Evolutionary conservation across 1,139 yeast genomes (phyloP).

Genomic region (Candida tunisiensis): DNA sequence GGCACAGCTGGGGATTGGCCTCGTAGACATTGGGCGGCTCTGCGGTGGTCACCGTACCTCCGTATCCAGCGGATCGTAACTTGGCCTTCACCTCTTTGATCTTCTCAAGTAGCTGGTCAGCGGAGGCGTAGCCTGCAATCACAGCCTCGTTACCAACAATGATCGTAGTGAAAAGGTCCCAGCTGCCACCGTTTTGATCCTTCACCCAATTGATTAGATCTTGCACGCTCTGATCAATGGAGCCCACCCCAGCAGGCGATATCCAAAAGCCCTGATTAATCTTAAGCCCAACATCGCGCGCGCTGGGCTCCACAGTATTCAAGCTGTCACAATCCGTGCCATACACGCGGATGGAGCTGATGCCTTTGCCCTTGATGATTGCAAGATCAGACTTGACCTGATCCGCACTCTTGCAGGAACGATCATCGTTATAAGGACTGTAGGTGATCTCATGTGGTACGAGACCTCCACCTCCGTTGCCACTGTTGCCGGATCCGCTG

Average conservation of each 20-base stretch:
- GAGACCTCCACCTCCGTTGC: constrained; percentile 8
- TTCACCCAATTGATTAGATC: constrained; percentile 29
- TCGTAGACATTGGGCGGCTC: constrained; percentile 75
- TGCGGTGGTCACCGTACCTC: constrained; percentile 65
- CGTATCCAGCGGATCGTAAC: constrained; percentile 52
- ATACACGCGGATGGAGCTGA: constrained; percentile 51
- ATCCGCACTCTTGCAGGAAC: constrained; percentile 43
- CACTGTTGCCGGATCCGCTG: constrained; percentile 1
- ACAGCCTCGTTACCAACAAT: constrained; percentile 85
- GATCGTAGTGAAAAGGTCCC: constrained; percentile 57
- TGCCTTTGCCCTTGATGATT: constrained; percentile 41
- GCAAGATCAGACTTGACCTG: constrained; percentile 43
- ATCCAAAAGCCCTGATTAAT: constrained; percentile 88
- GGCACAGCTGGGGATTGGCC: constrained; percentile 49
- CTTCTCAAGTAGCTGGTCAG: constrained; percentile 40
- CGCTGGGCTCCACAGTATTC: constrained; percentile 45
- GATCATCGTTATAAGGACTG: constrained; percentile 61
- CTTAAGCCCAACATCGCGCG: constrained; percentile 41
- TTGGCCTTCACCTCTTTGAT: constrained; percentile 42
- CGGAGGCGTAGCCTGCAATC: constrained; percentile 40
- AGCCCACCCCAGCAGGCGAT: constrained; percentile 37
- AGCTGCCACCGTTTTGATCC: constrained; percentile 34
- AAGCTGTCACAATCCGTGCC: constrained; percentile 75
- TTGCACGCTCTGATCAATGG: constrained; percentile 43
- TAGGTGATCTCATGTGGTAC: constrained; percentile 49